These are phyloP conservation scores for Mortierella sp. DNA, from an alignment of 371 early-diverging fungal genomes.

Conservation along the genomic window DNA sequence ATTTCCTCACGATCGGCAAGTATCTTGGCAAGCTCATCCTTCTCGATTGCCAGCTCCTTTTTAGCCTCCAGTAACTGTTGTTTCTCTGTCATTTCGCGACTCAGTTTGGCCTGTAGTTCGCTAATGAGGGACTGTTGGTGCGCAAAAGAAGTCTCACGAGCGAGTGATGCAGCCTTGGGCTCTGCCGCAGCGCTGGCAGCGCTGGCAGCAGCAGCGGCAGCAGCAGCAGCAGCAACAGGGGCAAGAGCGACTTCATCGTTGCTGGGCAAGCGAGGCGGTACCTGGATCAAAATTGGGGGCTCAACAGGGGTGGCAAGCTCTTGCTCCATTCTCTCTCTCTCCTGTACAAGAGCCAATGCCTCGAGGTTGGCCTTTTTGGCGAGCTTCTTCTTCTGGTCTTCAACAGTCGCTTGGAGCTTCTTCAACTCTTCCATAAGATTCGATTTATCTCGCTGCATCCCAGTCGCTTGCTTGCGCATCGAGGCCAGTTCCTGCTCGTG, in stretches of 20 bases:
- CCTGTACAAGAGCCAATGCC: slow-evolving; percentile 41
- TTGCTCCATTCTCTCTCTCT: slow-evolving; percentile 21
- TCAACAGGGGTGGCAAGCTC: slow-evolving; percentile 28
- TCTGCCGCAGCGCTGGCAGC: slow-evolving; percentile 5
- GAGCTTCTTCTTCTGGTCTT: slow-evolving; percentile 27
- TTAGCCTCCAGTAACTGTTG: slow-evolving; percentile 32
- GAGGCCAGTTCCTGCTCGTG: slow-evolving; percentile 75
- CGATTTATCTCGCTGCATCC: slow-evolving; percentile 74
- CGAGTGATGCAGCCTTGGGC: slow-evolving; percentile 47
- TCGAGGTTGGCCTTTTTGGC: slow-evolving; percentile 42
- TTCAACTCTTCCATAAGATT: slow-evolving; percentile 68
- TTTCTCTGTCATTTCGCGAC: slow-evolving; percentile 38
- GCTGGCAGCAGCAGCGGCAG: slow-evolving; percentile 3
- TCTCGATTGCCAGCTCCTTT: slow-evolving; percentile 25
- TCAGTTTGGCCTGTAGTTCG: slow-evolving; percentile 44
- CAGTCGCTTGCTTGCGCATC: slow-evolving; percentile 68
- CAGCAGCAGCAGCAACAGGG: slow-evolving; percentile 5
- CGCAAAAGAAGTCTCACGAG: slow-evolving; percentile 52
- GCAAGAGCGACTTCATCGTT: slow-evolving; percentile 14
- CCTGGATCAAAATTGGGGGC: slow-evolving; percentile 43
- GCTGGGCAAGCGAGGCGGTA: slow-evolving; percentile 36
- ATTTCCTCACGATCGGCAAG: slow-evolving; percentile 65
- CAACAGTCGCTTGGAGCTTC: slow-evolving; percentile 58
- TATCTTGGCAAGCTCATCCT: slow-evolving; percentile 60
- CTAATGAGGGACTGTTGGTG: slow-evolving; percentile 52